Percentiles rank a stretch among this genome's conserved stretches.
phyloP scores from a whole-genome alignment of 352 stramenopile genomes.

The Globisporangium okanoganense region DNA sequence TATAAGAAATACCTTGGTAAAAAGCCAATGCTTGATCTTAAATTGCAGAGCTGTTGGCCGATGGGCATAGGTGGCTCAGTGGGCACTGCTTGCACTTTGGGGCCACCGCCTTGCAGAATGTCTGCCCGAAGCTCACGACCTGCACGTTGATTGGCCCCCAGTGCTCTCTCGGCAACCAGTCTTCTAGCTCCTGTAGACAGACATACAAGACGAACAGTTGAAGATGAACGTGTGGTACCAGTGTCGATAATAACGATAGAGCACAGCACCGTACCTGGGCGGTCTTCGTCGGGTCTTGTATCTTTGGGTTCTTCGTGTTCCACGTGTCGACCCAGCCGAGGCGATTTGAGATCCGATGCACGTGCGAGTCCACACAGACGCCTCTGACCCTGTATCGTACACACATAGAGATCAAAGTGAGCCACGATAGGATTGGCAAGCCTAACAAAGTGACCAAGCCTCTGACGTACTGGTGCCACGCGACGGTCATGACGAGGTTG shows the following conservation, averaged over 20 bases:
- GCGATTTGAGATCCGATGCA: conserved; percentile 96
- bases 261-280: conserved; percentile 33
- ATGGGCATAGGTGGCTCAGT: conserved; percentile 68
- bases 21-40: too few relatives aligned
- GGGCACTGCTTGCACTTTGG: conserved; percentile 75
- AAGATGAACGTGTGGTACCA: too few relatives aligned
- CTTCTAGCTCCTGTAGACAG: conserved; percentile 88
- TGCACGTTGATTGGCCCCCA: conserved; percentile 93
- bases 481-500: conserved; percentile 90
- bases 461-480: conserved; percentile 72
- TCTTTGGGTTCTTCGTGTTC: conserved; percentile 79
- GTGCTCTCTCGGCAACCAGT: conserved; percentile 89
- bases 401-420: too few relatives aligned
- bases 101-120: conserved; percentile 75
- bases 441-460: too few relatives aligned
- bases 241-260: too few relatives aligned
- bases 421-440: too few relatives aligned
- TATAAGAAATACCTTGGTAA: too few relatives aligned
- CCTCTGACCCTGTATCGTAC: too few relatives aligned
- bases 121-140: conserved; percentile 96
- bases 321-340: conserved; percentile 91
- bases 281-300: conserved; percentile 91
- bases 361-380: conserved; percentile 97
- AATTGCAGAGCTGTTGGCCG: conserved; percentile 17
- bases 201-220: too few relatives aligned